Percentiles rank a stretch among this genome's conserved stretches.
Conservation (phyloP, 352 stramenopile species). For the Pythium myriotylum region DNA sequence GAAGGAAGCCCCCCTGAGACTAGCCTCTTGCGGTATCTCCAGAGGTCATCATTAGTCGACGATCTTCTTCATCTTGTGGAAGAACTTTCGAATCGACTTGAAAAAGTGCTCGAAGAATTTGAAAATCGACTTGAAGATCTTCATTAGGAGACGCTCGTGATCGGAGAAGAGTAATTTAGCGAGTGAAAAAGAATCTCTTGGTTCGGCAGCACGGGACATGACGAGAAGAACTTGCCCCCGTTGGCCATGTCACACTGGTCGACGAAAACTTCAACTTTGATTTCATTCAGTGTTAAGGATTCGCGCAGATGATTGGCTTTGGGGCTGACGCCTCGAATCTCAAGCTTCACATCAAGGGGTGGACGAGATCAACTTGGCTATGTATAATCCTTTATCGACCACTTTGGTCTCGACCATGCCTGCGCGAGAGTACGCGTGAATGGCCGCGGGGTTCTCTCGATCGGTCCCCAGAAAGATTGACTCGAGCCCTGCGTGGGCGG, state of each 20-base stretch:
- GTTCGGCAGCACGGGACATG: neutral
- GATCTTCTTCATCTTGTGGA: conserved; percentile 31
- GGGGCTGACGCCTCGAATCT: no score
- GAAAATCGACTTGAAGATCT: conserved; percentile 24
- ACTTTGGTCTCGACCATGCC: conserved; percentile 26
- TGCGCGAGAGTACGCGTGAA: conserved; percentile 21
- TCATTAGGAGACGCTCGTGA: conserved; percentile 7
- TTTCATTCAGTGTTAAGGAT: neutral
- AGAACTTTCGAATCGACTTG: conserved; percentile 29
- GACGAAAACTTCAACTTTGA: neutral
- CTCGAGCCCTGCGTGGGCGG: conserved; percentile 3
- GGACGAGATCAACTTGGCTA: conserved; percentile 9
- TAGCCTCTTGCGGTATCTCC: neutral
- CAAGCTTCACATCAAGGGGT: neutral
- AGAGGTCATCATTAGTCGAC: conserved; percentile 15
- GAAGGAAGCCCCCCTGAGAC: no score
- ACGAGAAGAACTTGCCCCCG: neutral
- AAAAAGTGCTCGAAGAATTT: conserved; percentile 29
- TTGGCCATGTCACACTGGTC: neutral
- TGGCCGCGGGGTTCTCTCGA: conserved; percentile 14
- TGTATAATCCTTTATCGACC: conserved; percentile 3
- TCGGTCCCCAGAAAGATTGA: conserved; percentile 28
- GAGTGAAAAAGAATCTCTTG: neutral
- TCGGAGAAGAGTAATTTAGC: neutral
- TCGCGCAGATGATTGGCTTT: no score